Evolutionary conservation across 345 rosid species (phyloP), one percentile per base, ranked within the genome.

Genomic region (Hibiscus tridactylites): DNA sequence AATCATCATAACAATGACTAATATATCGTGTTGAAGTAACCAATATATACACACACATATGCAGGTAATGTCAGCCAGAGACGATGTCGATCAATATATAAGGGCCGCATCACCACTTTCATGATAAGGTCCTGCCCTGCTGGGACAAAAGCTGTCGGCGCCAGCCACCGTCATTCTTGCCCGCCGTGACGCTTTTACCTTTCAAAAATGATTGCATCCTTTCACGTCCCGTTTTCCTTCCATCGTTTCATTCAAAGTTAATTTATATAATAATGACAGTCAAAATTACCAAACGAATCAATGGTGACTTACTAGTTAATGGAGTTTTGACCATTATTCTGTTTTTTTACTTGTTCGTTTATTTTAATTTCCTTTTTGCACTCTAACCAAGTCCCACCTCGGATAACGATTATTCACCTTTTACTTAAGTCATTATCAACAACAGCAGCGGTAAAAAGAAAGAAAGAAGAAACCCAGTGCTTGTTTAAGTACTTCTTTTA

Each of bases 81-180:
- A 17, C 13, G 29, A 54, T 2, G 4, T 17, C 31, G 29, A 15
- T 2, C 15, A 16, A 21, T 21, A 57, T 57, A 1, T 19, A 21
- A 44, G 16, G 76, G 73, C 33, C 5, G 9, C 3, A 35, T 39
- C 35, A 46, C 17, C 56, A 46, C 26, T 13, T 44, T 44, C 63
- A 65, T 60, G 46, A 49, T 15, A 56, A 16, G 15, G 16, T 24
- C 31, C 19, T 58, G 1, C 21, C 13, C 9, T 21, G 5, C 35
- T 52, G 19, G 17, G 21, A 29, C 35, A 39, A 71, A 72, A 57
- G 70, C 73, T 76, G 75, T 65, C 47, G 80, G 76, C 79, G 83
- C 61, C 33, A 10, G 26, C 79, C 79, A 79, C 76, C 83, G 82
- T 76, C 53, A 64, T 11, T 64, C 68, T 6, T 60, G 75, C 81